phyloP scores from a whole-genome alignment of 352 stramenopile species.

The Phytophthora sp. region DNA sequence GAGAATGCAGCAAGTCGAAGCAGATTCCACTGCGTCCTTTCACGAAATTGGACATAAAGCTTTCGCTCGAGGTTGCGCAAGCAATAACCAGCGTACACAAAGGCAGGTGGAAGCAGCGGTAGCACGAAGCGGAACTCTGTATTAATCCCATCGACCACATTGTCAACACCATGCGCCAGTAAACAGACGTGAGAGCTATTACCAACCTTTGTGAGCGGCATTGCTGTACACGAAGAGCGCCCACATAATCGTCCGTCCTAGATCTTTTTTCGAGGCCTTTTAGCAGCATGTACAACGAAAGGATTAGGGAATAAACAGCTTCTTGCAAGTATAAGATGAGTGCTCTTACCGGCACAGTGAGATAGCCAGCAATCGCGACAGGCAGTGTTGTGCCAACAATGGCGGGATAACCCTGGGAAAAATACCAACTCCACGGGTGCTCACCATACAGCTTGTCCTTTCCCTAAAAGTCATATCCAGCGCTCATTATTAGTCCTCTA shows the following conservation, averaged over 20 bases:
- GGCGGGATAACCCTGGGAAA: constrained; percentile 76
- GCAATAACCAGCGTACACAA: constrained; percentile 82
- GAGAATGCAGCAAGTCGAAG: constrained; percentile 51
- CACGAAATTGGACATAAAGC: constrained; percentile 59
- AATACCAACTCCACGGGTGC: constrained; percentile 87
- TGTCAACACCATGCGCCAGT: neutral
- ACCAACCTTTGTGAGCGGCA: constrained; percentile 78
- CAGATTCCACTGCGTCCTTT: constrained; percentile 63
- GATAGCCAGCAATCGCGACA: constrained; percentile 56
- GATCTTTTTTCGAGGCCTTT: constrained; percentile 59
- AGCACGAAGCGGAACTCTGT: constrained; percentile 89
- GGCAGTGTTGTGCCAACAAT: constrained; percentile 66
- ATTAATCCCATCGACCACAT: neutral
- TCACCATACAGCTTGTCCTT: constrained; percentile 85
- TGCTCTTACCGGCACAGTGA: constrained; percentile 56
- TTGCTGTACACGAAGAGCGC: constrained; percentile 81
- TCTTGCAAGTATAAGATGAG: neutral
- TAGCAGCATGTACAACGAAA: neutral
- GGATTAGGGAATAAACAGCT: neutral
- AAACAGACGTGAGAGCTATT: neutral
- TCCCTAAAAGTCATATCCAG: too few species aligned
- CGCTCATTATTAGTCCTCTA: too few species aligned
- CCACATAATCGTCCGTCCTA: constrained; percentile 72
- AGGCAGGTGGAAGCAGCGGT: constrained; percentile 68
- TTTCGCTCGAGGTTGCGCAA: constrained; percentile 73